These are phyloP conservation scores for Cronartium quercuum DNA, from an alignment of 1,284 basidiomycete species.

Conservation along the genomic window DNA sequence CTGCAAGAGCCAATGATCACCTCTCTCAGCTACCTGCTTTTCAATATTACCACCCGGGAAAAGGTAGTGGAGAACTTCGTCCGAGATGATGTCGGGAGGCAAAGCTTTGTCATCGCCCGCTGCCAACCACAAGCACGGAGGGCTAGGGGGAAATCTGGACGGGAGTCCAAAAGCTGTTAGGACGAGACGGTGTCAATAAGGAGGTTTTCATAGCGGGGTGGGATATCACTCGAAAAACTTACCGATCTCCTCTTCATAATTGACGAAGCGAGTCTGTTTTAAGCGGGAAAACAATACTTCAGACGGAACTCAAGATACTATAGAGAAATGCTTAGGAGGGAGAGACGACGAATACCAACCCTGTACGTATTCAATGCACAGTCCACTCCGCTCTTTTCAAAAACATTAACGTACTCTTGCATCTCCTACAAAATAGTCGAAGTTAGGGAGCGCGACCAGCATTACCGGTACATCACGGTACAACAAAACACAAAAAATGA, in stretches of 20 bases:
- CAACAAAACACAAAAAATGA: too few relatives aligned
- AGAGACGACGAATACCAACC: not conserved
- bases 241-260: not conserved
- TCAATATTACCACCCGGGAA: constrained; percentile 14
- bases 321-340: too few relatives aligned
- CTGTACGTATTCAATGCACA: not conserved
- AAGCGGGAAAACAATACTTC: not conserved
- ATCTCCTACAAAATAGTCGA: not conserved
- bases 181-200: not conserved
- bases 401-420: not conserved
- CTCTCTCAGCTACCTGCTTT: constrained; percentile 2
- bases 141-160: not conserved
- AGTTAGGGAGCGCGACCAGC: too few relatives aligned
- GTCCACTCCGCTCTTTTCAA: not conserved
- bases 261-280: not conserved
- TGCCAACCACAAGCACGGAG: not conserved
- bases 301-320: too few relatives aligned
- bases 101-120: not conserved
- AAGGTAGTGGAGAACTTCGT: not conserved
- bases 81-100: constrained; percentile 13
- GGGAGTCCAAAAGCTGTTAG: not conserved
- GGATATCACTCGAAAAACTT: too few relatives aligned
- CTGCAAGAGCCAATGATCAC: constrained; percentile 9
- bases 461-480: too few relatives aligned
- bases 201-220: not conserved